A percentile compares a stretch with the other conserved stretches of the same genome.
These are phyloP conservation scores for Globisporangium acanthophoron DNA, from an alignment of 352 stramenopile species.

Conservation along the genomic window DNA sequence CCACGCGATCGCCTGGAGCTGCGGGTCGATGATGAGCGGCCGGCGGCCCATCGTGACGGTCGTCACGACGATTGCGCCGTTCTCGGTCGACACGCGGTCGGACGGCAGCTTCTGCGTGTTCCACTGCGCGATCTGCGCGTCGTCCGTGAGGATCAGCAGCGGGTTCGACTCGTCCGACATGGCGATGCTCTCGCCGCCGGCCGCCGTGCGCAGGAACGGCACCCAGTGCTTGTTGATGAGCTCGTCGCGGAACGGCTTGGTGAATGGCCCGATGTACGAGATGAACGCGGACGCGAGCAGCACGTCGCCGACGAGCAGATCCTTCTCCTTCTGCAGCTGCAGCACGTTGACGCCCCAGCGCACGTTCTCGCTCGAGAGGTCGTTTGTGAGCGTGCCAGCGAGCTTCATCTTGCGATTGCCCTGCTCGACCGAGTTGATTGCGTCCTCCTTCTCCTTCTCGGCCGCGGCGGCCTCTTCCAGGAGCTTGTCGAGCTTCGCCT, in stretches of 20 bases:
- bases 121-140: slow-evolving; percentile 92
- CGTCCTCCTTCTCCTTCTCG: slow-evolving; percentile 92
- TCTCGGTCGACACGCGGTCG: slow-evolving; percentile 92
- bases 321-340: slow-evolving; percentile 88
- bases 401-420: slow-evolving; percentile 95
- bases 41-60: slow-evolving; percentile 87
- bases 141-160: slow-evolving; percentile 88
- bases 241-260: slow-evolving; percentile 91
- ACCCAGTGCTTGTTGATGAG: slow-evolving; percentile 93
- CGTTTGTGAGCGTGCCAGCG: slow-evolving; percentile 91
- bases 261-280: slow-evolving; percentile 95
- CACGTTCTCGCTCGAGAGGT: slow-evolving; percentile 94
- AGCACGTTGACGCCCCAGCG: slow-evolving; percentile 93
- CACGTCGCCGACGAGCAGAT: slow-evolving; percentile 92
- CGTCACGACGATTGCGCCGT: slow-evolving; percentile 90
- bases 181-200: slow-evolving; percentile 80
- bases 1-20: slow-evolving; percentile 93
- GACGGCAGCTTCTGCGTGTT: slow-evolving; percentile 91
- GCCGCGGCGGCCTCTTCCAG: slow-evolving; percentile 86
- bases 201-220: slow-evolving; percentile 84
- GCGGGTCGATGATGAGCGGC: slow-evolving; percentile 92
- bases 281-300: slow-evolving; percentile 93
- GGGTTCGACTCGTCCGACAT: slow-evolving; percentile 90
- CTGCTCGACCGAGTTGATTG: slow-evolving; percentile 88
- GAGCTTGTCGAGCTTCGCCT: slow-evolving; percentile 91